Conservation (phyloP, 1,139 yeast genomes). For the Blastobotrys malaysiensis region DNA sequence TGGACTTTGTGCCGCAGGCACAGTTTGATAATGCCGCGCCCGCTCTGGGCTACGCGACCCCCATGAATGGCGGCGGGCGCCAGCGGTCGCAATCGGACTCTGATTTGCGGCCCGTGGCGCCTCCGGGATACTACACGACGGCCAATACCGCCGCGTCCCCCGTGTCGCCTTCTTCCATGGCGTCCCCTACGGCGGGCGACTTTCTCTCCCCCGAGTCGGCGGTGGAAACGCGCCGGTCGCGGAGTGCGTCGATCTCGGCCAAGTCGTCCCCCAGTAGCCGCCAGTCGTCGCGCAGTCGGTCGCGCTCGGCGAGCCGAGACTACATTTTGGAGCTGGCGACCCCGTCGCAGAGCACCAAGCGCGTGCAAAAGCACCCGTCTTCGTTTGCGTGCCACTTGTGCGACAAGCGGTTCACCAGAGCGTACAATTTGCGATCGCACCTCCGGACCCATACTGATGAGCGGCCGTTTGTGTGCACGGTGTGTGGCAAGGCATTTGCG, state of each 20-base stretch:
- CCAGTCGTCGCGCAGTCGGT: slow-evolving; percentile 22
- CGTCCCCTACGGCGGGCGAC: slow-evolving; percentile 7
- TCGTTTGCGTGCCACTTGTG: slow-evolving; percentile 80
- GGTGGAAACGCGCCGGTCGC: slow-evolving; percentile 12
- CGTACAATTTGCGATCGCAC: slow-evolving; percentile 88
- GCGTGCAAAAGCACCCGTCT: slow-evolving; percentile 72
- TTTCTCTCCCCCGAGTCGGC: slow-evolving; percentile 14
- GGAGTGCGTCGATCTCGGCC: slow-evolving; percentile 14
- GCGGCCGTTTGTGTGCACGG: slow-evolving; percentile 77
- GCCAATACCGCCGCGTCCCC: neutral
- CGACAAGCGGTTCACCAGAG: slow-evolving; percentile 82
- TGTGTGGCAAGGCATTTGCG: slow-evolving; percentile 93
- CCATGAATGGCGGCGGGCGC: slow-evolving; percentile 6
- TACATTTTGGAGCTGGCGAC: slow-evolving; percentile 34
- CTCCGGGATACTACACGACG: slow-evolving; percentile 6
- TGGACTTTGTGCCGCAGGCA: slow-evolving; percentile 10
- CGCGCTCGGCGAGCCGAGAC: slow-evolving; percentile 28
- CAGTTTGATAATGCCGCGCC: too few species aligned
- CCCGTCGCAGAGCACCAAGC: slow-evolving; percentile 37
- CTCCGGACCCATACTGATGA: slow-evolving; percentile 91
- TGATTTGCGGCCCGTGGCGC: slow-evolving; percentile 9
- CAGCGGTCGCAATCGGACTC: slow-evolving; percentile 25
- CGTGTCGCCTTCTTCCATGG: neutral
- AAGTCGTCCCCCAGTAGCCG: slow-evolving; percentile 4
- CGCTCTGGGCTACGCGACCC: too few species aligned